These are phyloP conservation scores for Macrophomina pseudophaseolina DNA, from an alignment of 2,329 filamentous ascomycete genomes.

Conservation along the genomic window DNA sequence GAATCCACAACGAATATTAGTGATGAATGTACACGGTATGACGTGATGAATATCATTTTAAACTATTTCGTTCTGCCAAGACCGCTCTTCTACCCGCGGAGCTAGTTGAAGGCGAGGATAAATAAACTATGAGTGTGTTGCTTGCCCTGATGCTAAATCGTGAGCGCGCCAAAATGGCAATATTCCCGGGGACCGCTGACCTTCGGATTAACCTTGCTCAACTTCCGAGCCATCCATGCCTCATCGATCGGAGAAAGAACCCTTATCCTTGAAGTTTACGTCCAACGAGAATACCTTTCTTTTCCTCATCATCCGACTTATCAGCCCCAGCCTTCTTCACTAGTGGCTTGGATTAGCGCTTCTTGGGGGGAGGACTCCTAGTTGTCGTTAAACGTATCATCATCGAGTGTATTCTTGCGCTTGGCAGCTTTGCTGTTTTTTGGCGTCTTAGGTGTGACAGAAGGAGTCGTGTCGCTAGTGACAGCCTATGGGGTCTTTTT, in stretches of 20 bases:
- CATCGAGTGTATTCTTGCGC: background rate
- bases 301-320: background rate
- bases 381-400: background rate
- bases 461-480: background rate
- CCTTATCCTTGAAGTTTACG: background rate
- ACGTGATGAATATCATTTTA: background rate
- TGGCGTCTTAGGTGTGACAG: slow-evolving; percentile 1
- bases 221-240: background rate
- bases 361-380: slow-evolving; percentile 4
- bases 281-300: background rate
- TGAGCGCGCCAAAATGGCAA: background rate
- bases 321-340: background rate
- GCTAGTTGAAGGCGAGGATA: background rate
- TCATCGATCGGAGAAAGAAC: background rate
- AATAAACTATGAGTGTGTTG: background rate
- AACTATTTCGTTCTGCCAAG: background rate
- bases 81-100: background rate
- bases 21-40: background rate
- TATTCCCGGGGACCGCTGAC: background rate
- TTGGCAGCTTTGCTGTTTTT: background rate
- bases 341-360: background rate
- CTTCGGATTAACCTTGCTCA: background rate
- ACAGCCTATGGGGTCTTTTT: background rate
- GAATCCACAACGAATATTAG: background rate
- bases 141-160: background rate